Base-by-base conservation (phyloP, 2,329 filamentous ascomycete genomes). In the Aspergillus sp. region DNA sequence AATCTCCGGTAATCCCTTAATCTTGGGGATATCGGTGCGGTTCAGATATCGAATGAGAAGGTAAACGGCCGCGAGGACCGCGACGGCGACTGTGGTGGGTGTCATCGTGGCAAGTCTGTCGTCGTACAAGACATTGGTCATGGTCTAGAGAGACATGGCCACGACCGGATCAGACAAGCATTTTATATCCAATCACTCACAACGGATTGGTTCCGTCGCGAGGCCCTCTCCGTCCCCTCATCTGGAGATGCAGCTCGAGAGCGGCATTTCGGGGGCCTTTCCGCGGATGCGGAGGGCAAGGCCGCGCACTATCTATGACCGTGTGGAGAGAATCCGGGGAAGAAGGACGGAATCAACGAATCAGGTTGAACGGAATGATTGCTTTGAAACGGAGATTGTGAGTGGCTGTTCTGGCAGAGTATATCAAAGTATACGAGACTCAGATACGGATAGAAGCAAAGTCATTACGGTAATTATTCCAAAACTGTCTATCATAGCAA, bases 1-100 rank as follows among this genome's bases (percentile, higher is more conserved):
- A 38, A 80, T 72, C 53, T 80, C 76, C 2, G 78, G 77, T 3
- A 81, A 63, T 7, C 71, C 71, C 55, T 79, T 79, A 59, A 81
- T 78, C 56, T 76, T 77, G 4, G 77, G 72, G 0, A 68, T 66
- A 49, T 81, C 77, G 3, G 78, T 80, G 59, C 53, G 53, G 45
- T 65, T 66, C 43, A 66, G 47, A 29, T 61, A 62, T 43, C 59
- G 59, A 51, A 65, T 49, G 28, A 66, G 44, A 41, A 66, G 56
- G 47, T 59, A 64, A 7, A 50, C 57, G n/a, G 59, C 48, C 3
- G 57, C 52, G 29, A 65, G 50, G 9, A 57, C 47, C 12, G 59
- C 48, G 41, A 65, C 39, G 8, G 27, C 35, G 35, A 44, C 41
- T 4, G 42, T 38, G 36, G 44, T 36, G 32, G 27, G 9, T 4